Evolutionary conservation across 331 rosid species (phyloP), one percentile per base, ranked within the genome.

Genomic region (Dryas integrifolia): DNA sequence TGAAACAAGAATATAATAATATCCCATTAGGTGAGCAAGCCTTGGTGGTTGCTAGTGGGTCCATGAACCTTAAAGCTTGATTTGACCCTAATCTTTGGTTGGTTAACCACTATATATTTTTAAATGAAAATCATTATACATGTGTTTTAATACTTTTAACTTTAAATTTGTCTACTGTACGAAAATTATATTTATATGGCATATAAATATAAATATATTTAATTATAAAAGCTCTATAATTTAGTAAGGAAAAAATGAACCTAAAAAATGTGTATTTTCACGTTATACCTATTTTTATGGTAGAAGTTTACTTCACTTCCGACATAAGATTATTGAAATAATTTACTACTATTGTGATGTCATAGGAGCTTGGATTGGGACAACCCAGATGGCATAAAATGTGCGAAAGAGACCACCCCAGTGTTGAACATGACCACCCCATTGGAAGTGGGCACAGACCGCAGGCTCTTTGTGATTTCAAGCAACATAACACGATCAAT

Each of bases 301-400:
- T 30, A 30, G 3, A 30, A 30, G 1, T 11, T 58, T 5, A 40
- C 41, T 24, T 9, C 7, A 41, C 35, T 30, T 12, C 55, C 5
- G 26, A 47, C 13, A 8, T 38, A 4, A 64, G 2, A 14, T 51
- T 18, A 16, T 18, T 18, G 50, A 39, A 41, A 38, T 14, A 24
- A 12, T 12, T 5, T 21, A 30, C 9, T 63, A n/a, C 10, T 35
- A 13, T 60, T 51, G 70, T 53, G 7, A 5, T 57, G 67, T 62
- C 18, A 57, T 46, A 94, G 98, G 97, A 94, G 98, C 61, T 80
- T 82, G 61, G 92, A 85, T 65, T 94, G 98, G 98, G 76, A 83
- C 85, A 91, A 91, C 49, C 96, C 96, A 0, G 73, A 91, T 41
- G 98, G 98, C 1, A 83, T 86, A 83, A 94, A 94, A 75, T 94